Percentiles rank a stretch among this genome's conserved stretches.
Conservation (phyloP, 768 basidiomycete species). For the Panaeolus cyanescens region DNA sequence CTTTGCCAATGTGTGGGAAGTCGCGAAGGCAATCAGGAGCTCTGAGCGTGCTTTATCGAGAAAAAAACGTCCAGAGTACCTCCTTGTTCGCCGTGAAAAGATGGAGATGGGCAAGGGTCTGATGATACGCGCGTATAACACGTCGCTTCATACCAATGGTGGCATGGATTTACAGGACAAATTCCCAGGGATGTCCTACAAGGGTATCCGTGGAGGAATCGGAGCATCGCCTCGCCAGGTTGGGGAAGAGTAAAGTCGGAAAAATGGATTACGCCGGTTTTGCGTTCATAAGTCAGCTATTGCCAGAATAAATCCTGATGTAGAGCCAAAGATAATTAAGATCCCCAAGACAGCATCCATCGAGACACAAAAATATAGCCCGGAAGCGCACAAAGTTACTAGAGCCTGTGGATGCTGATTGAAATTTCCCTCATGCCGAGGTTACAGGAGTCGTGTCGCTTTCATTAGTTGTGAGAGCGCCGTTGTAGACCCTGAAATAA, state of each 20-base stretch:
- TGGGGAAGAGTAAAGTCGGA: neutral
- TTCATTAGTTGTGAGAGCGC: neutral
- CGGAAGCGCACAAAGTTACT: neutral
- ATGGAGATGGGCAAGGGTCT: neutral
- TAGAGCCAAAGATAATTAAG: neutral
- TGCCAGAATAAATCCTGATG: neutral
- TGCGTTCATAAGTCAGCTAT: neutral
- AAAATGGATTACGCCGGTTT: neutral
- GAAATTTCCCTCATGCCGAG: neutral
- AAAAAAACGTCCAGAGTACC: neutral
- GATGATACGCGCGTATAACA: neutral
- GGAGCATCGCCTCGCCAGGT: conserved; percentile 3
- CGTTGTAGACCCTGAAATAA: neutral
- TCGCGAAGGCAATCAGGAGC: neutral
- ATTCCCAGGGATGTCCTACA: neutral
- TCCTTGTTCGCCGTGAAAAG: neutral
- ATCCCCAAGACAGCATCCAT: neutral
- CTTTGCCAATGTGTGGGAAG: neutral
- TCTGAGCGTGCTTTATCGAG: neutral
- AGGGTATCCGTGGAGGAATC: neutral
- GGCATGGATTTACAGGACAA: neutral
- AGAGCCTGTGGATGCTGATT: neutral
- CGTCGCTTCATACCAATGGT: neutral
- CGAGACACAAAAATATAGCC: neutral
- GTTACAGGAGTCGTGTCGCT: neutral